phyloP scores from a whole-genome alignment of 768 basidiomycete genomes.

The Tylopilus sp. region DNA sequence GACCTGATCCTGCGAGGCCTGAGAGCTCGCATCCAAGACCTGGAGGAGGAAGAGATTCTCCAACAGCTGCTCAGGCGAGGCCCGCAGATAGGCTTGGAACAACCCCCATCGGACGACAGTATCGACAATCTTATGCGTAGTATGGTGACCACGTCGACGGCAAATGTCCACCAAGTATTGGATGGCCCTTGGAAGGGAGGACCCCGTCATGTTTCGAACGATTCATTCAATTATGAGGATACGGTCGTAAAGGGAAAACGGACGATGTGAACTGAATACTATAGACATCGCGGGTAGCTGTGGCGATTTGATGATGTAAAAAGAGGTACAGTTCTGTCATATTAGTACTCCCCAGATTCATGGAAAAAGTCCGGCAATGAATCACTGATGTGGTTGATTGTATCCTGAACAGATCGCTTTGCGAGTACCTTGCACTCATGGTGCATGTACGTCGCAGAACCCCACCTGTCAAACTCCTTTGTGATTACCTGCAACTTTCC shows the following conservation, averaged over 20 bases:
- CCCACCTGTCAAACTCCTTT: constrained; percentile 70
- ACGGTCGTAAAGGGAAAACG: constrained; percentile 28
- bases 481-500: constrained; percentile 60
- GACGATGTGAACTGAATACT: constrained; percentile 15
- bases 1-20: constrained; percentile 39
- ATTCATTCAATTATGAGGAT: constrained; percentile 22
- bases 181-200: constrained; percentile 32
- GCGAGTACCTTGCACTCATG: constrained; percentile 65
- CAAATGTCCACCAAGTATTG: constrained; percentile 11
- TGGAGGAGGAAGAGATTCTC: constrained; percentile 45
- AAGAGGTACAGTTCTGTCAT: not conserved
- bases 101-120: constrained; percentile 34
- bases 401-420: constrained; percentile 51
- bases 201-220: constrained; percentile 3
- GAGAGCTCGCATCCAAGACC: constrained; percentile 33
- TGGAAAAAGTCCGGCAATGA: constrained; percentile 61
- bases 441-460: constrained; percentile 75
- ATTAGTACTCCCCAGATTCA: constrained; percentile 33
- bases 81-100: constrained; percentile 35
- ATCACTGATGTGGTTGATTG: constrained; percentile 55
- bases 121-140: constrained; percentile 41
- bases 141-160: constrained; percentile 34
- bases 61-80: constrained; percentile 38
- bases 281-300: too few relatives aligned
- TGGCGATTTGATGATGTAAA: not conserved